These are phyloP conservation scores for Clarireedia paspali DNA, from an alignment of 2,329 filamentous ascomycete species.

Conservation along the genomic window DNA sequence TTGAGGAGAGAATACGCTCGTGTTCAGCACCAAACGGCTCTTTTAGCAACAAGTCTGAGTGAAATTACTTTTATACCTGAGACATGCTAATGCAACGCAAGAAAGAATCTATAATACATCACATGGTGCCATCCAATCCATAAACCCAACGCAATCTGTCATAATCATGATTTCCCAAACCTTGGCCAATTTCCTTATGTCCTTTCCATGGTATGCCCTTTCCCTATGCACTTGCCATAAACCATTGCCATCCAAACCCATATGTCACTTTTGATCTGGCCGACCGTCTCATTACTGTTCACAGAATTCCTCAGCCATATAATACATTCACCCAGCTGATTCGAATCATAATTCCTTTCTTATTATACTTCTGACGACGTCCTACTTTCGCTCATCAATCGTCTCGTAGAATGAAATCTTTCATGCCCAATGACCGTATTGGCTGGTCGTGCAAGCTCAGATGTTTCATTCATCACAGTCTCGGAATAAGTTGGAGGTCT, in stretches of 20 bases:
- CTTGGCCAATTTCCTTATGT: not conserved
- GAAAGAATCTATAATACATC: too few relatives aligned
- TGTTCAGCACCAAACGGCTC: too few relatives aligned
- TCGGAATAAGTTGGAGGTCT: constrained; percentile 23
- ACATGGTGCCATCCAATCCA: too few relatives aligned
- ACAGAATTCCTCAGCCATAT: not conserved
- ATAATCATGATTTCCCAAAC: not conserved
- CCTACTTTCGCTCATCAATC: constrained; percentile 7
- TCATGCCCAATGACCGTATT: constrained; percentile 12
- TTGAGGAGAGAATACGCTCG: too few relatives aligned
- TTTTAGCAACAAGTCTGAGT: too few relatives aligned
- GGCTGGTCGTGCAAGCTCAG: constrained; percentile 13
- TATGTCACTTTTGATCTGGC: not conserved
- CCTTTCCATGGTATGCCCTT: not conserved
- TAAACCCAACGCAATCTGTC: too few relatives aligned
- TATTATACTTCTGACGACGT: not conserved
- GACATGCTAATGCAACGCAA: too few relatives aligned
- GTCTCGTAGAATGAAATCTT: constrained; percentile 9
- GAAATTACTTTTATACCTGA: too few relatives aligned
- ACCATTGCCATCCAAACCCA: not conserved
- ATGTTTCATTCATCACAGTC: constrained; percentile 5
- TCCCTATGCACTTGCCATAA: not conserved
- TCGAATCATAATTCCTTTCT: not conserved
- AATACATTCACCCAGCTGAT: not conserved
- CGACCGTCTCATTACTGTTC: not conserved